Conservation (phyloP, 2,329 filamentous ascomycete species). For the Hortaea werneckii region DNA sequence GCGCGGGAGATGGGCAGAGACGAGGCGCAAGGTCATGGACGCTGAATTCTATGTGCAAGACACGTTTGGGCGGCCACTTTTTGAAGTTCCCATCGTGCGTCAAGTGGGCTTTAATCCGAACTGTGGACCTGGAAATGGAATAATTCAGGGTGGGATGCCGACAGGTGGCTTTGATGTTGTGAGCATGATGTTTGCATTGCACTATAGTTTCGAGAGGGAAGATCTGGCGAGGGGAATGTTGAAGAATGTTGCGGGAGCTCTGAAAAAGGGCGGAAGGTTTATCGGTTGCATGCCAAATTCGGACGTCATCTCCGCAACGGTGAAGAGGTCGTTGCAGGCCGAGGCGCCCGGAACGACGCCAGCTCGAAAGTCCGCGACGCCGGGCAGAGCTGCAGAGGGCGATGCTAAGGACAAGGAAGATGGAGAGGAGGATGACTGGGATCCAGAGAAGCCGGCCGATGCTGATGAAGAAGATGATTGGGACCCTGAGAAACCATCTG, state of each 20-base stretch:
- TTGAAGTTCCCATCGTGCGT: constrained; percentile 67
- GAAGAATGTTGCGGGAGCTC: constrained; percentile 74
- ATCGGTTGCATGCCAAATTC: constrained; percentile 96
- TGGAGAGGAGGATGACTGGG: constrained; percentile 25
- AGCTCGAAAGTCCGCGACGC: constrained; percentile 8
- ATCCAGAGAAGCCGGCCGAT: constrained; percentile 31
- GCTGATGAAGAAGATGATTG: constrained; percentile 25
- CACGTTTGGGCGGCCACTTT: constrained; percentile 78
- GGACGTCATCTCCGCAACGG: constrained; percentile 70
- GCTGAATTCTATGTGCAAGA: constrained; percentile 85
- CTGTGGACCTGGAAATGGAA: constrained; percentile 46
- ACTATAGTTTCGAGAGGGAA: constrained; percentile 94
- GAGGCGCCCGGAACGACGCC: constrained; percentile 31
- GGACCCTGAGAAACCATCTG: constrained; percentile 35
- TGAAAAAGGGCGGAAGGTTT: constrained; percentile 91
- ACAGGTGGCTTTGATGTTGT: constrained; percentile 86
- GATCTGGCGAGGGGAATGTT: constrained; percentile 86
- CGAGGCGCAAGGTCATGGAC: constrained; percentile 58
- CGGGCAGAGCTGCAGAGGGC: constrained; percentile 6
- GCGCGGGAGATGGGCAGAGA: constrained; percentile 66
- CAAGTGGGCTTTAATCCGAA: constrained; percentile 80
- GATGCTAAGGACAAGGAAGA: constrained; percentile 18
- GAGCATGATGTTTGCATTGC: constrained; percentile 99
- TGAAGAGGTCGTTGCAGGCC: constrained; percentile 64
- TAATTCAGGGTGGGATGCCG: constrained; percentile 55